phyloP scores from a whole-genome alignment of 2,329 filamentous ascomycete species.

The Diplodia scrobiculata region DNA sequence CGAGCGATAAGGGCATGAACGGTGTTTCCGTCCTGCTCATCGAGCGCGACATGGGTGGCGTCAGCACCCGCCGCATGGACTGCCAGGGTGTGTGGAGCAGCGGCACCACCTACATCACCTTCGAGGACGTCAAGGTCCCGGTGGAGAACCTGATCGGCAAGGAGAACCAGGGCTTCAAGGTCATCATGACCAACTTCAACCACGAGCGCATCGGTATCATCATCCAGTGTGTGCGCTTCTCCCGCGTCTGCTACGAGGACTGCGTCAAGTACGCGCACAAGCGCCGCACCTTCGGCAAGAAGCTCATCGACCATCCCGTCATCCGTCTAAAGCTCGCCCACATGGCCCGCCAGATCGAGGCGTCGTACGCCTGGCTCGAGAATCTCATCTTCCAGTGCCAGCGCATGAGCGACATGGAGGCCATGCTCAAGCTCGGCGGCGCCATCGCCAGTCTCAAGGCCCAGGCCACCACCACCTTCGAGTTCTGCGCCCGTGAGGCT shows the following conservation, averaged over 20 bases:
- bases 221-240: conserved; percentile 94
- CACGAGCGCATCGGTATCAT: conserved; percentile 98
- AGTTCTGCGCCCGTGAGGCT: conserved; percentile 95
- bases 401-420: conserved; percentile 90
- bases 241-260: conserved; percentile 95
- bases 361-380: conserved; percentile 95
- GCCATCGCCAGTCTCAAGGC: conserved; percentile 94
- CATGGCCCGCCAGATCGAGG: conserved; percentile 98
- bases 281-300: conserved; percentile 93
- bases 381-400: conserved; percentile 91
- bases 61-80: conserved; percentile 93
- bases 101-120: conserved; percentile 95
- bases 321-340: conserved; percentile 97
- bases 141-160: conserved; percentile 99
- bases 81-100: conserved; percentile 96
- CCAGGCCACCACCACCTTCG: conserved; percentile 89
- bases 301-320: conserved; percentile 92
- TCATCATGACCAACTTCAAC: conserved; percentile 48
- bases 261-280: conserved; percentile 96
- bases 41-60: conserved; percentile 79
- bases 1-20: conserved; percentile 85
- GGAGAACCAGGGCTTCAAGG: conserved; percentile 95
- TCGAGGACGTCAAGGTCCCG: conserved; percentile 98
- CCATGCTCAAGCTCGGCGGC: conserved; percentile 92
- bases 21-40: conserved; percentile 89